Evolutionary conservation across 2,329 filamentous ascomycete genomes (phyloP), one percentile per base, ranked within the genome.

Genomic region (Fusarium papillatum): DNA sequence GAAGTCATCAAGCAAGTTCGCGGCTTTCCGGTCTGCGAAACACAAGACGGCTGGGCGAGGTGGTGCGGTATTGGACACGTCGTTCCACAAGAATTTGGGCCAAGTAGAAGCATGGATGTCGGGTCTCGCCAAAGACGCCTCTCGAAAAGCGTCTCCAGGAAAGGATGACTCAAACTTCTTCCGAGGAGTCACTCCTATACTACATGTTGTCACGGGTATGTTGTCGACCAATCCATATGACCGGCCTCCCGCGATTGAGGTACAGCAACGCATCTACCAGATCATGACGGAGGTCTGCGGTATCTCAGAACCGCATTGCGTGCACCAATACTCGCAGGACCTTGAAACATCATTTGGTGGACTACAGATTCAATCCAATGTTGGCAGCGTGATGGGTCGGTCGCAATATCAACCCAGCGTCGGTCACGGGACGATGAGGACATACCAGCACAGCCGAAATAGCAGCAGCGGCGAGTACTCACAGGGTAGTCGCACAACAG

Each of bases 81-180:
- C 92, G 1, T 95, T 94, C 82, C 93, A 95, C 82, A 90, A 90
- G 74, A 94, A 95, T 76, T 85, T 93, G 1, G 88, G 90, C 19
- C 93, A 94, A 81, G 88, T 95, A 3, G 90, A 93, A 73, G 87
- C 87, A 17, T 95, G 94, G 94, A 93, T 94, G 85, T 84, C 85
- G 1, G 83, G 83, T 3, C 84, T 95, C 7, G 89, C 90, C 38
- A 90, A 90, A 69, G 90, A 93, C n/a, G 90, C 90, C 64, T 82
- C 76, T 72, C 89, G 87, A 77, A 88, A 88, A 76, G 82, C 79
- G 7, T 79, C 81, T 7, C 79, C 81, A 4, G 79, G 80, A 34
- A 80, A 78, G 41, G 83, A 85, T 26, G 83, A 86, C 59, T 88
- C 87, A 53, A 81, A 84, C 39, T 80, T 90, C 5, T 90, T 90